Conservation (phyloP, 2,329 filamentous ascomycete genomes). For the Talaromyces pinophilus region DNA sequence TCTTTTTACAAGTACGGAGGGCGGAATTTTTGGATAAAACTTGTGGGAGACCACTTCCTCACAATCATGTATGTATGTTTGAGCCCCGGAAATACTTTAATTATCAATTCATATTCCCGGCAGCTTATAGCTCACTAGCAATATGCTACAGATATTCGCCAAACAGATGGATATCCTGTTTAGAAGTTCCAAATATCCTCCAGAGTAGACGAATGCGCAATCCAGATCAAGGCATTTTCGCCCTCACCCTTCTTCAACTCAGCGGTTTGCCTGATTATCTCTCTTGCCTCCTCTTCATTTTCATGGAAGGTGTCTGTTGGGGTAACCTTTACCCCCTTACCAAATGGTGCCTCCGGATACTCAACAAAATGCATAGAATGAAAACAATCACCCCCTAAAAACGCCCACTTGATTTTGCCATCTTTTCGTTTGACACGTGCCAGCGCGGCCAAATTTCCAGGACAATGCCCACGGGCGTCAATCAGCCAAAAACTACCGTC, state of each 20-base stretch:
- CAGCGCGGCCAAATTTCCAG: constrained; percentile 45
- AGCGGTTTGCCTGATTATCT: constrained; percentile 13
- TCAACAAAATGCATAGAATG: constrained; percentile 7
- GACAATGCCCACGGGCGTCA: constrained; percentile 41
- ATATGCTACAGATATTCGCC: not conserved
- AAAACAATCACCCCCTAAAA: constrained; percentile 19
- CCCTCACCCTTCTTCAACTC: constrained; percentile 17
- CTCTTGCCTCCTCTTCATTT: constrained; percentile 12
- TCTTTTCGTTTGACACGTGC: constrained; percentile 7
- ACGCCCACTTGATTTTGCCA: constrained; percentile 14
- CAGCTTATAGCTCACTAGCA: not conserved
- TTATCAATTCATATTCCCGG: not conserved
- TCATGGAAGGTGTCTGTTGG: constrained; percentile 16
- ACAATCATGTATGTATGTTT: not conserved
- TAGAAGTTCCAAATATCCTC: constrained; percentile 18
- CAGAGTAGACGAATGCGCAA: constrained; percentile 5
- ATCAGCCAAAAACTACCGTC: constrained; percentile 45
- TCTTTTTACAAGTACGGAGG: not conserved
- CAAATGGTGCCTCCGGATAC: constrained; percentile 19
- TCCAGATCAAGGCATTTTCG: constrained; percentile 15
- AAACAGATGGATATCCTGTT: not conserved
- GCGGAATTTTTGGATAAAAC: not conserved
- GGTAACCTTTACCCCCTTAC: constrained; percentile 16
- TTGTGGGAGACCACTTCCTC: not conserved
- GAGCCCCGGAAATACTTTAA: not conserved